Evolutionary conservation across 176 grass and related monocot species (phyloP), one percentile per base, ranked within the genome.

Genomic region (Tillandsia fasciculata): DNA sequence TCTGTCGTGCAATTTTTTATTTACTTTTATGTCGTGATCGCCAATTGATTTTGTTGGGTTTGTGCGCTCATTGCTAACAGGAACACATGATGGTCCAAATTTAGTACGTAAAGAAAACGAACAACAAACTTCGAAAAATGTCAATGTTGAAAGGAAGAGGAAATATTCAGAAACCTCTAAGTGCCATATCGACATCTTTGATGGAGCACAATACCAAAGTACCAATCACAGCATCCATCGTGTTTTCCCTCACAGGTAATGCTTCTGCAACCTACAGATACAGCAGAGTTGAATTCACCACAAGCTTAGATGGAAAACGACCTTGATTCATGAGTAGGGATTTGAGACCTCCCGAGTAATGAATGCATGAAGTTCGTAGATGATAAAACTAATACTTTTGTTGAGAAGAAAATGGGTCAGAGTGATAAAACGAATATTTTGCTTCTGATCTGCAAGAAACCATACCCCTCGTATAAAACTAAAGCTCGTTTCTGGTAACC

Each of bases 171-270:
- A 15, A 76, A 92, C 89, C 94, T 87, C 63, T 80, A 17, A 97
- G 70, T 64, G 82, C 83, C 73, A 72, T 54, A n/a, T 77, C 23
- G 0, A 80, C 69, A 67, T 92, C 78, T 52, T 72, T 76, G 47
- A 87, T 84, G 14, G 94, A 97, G 85, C 94, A 97, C 54, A 97
- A 63, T 26, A 93, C 89, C 26, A 93, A 64, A 59, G 89, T 93
- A 26, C 89, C 89, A 28, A 99, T 74, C 68, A 99, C 89, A 2
- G 52, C 82, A 82, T 99, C 94, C 77, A 99, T 79, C 8, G 89
- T 85, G 75, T 76, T 87, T 14, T 99, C 94, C 12, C 81, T 68
- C 2, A 78, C 79, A 33, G 90, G 82, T 82, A 99, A 86, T 26
- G 74, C 72, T 74, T 99, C 94, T 8, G 78, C 87, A 22, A 93